phyloP scores from a whole-genome alignment of 1,284 basidiomycete genomes.

The Trichosporon coremiiforme region DNA sequence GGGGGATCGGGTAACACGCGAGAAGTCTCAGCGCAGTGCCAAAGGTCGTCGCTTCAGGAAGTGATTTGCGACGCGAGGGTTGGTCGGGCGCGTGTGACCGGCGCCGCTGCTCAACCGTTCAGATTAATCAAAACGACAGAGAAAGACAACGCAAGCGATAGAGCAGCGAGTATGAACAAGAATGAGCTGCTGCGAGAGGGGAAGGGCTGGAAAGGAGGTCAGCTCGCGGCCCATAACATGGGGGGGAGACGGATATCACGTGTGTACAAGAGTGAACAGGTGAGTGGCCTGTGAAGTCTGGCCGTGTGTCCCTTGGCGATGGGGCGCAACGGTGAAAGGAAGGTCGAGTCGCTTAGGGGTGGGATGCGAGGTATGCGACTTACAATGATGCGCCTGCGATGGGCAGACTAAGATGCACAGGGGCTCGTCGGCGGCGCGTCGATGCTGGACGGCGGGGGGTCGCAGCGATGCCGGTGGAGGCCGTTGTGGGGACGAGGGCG shows the following conservation, averaged over 20 bases:
- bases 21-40: background rate
- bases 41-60: background rate
- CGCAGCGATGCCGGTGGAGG: constrained; percentile 8
- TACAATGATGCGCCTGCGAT: too few relatives aligned
- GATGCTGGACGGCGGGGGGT: background rate
- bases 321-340: background rate
- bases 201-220: constrained; percentile 1
- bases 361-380: constrained; percentile 1
- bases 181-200: background rate
- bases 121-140: background rate
- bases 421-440: background rate
- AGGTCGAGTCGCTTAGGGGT: background rate
- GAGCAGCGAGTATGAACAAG: background rate
- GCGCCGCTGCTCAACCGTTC: background rate
- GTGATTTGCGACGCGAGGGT: background rate
- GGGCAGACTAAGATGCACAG: background rate
- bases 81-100: background rate
- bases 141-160: background rate
- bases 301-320: background rate
- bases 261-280: too few relatives aligned
- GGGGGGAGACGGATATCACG: background rate
- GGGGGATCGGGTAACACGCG: background rate
- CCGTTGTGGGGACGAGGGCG: background rate
- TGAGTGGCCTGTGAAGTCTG: background rate
- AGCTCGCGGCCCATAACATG: background rate